Evolutionary conservation across 2,329 filamentous ascomycete genomes (phyloP).

Genomic region (Claviceps pusilla): DNA sequence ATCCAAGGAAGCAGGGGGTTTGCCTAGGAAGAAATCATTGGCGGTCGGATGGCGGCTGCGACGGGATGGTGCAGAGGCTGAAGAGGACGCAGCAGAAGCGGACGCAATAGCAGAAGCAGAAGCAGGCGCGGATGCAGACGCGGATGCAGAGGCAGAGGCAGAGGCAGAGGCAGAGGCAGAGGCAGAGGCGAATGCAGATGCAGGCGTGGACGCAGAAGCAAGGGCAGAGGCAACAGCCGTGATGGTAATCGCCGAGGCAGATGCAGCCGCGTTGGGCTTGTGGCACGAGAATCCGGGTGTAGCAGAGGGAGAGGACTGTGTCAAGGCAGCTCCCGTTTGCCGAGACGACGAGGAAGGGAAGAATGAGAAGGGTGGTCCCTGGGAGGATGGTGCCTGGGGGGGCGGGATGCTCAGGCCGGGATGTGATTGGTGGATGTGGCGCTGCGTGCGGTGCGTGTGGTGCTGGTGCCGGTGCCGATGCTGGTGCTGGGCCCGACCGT

Average conservation of each 20-base stretch:
- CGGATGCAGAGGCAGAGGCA: background rate
- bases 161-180: background rate
- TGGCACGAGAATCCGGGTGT: background rate
- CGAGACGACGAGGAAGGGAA: background rate
- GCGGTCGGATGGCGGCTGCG: constrained; percentile 3
- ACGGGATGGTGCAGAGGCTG: constrained; percentile 1
- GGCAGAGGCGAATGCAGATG: background rate
- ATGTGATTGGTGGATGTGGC: background rate
- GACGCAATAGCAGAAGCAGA: background rate
- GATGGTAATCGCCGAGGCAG: background rate
- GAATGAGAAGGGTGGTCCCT: background rate
- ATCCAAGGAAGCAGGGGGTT: constrained; percentile 8
- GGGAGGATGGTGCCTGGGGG: background rate
- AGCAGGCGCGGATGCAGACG: background rate
- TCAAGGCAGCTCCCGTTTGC: background rate
- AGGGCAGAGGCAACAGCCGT: background rate
- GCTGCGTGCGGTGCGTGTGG: background rate
- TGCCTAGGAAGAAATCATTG: constrained; percentile 14
- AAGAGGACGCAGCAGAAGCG: background rate
- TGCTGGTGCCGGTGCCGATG: too few relatives aligned
- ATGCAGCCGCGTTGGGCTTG: background rate
- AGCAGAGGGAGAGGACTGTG: background rate
- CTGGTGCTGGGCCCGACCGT: background rate
- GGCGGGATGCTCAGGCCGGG: background rate
- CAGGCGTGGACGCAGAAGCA: background rate